Evolutionary conservation across 192 early-diverging fungal species (phyloP), one percentile per base, ranked within the genome.

Genomic region (Coemansia sp.): DNA sequence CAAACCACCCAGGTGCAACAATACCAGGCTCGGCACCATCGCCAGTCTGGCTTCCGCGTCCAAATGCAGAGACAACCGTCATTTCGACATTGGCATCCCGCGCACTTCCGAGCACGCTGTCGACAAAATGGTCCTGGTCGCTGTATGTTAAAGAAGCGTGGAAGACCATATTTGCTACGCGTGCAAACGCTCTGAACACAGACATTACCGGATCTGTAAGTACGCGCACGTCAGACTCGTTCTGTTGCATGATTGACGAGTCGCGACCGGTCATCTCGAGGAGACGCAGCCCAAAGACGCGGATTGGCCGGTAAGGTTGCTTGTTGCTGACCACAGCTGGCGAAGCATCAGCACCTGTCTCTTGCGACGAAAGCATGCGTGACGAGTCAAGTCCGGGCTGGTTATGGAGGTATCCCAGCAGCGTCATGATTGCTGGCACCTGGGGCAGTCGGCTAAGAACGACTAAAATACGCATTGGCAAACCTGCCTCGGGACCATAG

Each of bases 111-210:
- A 78, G 55, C 9, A 94, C 82, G 33, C 83, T 82, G 17, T 81
- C 67, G 19, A 85, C 82, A 78, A 92, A 95, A 38, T 90, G 87
- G 38, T 84, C 78, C 12, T 71, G 70, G 11, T 83, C 63, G 12
- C 82, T 67, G 24, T 93, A 71, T 15, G 70, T 69, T 48, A 97
- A 67, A 9, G 81, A 69, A 3, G 89, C 82, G 8, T 77, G 69
- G 30, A 94, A 71, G 1, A 64, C 65, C 44, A 93, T 81, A 11
- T 83, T 78, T 67, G 85, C 88, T 11, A 95, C 73, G 27, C 81
- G 84, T 19, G 87, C 89, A 75, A 95, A 93, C 0, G 90, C 87
- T 2, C 89, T 71, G 69, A 97, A 87, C 39, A 94, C 87, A 30
- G 83, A 89, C 67, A 97, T 69, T 13, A 93, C 80, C 0, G 92